Conservation (phyloP, 257 asterid genomes). For the Voacanga thouarsii region DNA sequence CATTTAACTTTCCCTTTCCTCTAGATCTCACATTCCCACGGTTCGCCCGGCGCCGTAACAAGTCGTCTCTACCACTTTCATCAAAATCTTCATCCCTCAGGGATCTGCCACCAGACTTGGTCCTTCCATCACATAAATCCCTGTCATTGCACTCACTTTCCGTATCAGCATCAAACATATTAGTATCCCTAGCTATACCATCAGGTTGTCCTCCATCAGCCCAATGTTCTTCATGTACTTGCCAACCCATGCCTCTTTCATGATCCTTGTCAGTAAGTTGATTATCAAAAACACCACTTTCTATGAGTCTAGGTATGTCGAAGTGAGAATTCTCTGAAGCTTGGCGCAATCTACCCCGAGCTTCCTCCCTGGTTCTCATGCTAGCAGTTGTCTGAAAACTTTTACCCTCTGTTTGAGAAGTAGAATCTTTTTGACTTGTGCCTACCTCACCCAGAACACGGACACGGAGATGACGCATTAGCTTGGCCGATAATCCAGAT, state of each 20-base stretch:
- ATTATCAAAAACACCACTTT: conserved; percentile 39
- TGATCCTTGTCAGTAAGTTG: conserved; percentile 42
- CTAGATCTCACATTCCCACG: conserved; percentile 60
- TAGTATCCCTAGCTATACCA: conserved; percentile 43
- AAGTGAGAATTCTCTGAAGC: conserved; percentile 51
- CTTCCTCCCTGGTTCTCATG: conserved; percentile 67
- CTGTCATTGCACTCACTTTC: conserved; percentile 53
- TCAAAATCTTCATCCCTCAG: conserved; percentile 74
- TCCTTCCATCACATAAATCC: conserved; percentile 57
- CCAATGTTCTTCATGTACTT: conserved; percentile 52
- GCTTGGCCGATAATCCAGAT: conserved; percentile 88
- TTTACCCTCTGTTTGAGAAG: conserved; percentile 48
- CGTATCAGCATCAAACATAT: conserved; percentile 45
- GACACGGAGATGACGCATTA: conserved; percentile 79
- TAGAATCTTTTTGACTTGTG: conserved; percentile 60
- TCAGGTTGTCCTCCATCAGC: conserved; percentile 59
- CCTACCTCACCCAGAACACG: conserved; percentile 72
- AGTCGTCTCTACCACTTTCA: conserved; percentile 66
- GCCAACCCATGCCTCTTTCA: conserved; percentile 43
- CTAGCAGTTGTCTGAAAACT: conserved; percentile 32
- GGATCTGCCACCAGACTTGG: conserved; percentile 55
- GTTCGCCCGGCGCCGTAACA: conserved; percentile 54
- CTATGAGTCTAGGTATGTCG: conserved; percentile 44
- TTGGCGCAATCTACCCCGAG: conserved; percentile 57
- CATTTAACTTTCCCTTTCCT: conserved; percentile 64